Evolutionary conservation across 768 basidiomycete species (phyloP).

Genomic region (Termitomyces sp.): DNA sequence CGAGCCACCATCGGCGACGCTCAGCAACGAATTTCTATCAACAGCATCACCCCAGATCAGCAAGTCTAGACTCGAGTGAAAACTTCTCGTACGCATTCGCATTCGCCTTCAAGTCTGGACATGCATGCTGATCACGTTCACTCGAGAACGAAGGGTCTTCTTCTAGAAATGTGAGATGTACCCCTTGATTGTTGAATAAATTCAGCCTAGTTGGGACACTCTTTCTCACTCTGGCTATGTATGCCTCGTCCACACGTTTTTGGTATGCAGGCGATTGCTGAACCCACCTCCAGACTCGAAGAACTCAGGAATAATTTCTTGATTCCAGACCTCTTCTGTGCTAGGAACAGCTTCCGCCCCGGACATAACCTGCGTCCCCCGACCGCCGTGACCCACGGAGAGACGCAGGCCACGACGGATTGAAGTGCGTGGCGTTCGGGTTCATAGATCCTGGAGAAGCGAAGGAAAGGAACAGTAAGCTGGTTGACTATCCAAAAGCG

Average conservation of each 20-base stretch:
- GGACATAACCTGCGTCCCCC: slow-evolving; percentile 40
- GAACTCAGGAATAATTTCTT: slow-evolving; percentile 25
- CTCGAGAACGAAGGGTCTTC: background rate
- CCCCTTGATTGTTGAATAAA: slow-evolving; percentile 29
- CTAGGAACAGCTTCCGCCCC: slow-evolving; percentile 24
- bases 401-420: slow-evolving; percentile 41
- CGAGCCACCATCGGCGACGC: too few species aligned
- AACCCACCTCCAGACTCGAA: slow-evolving; percentile 34
- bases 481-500: background rate
- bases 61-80: background rate
- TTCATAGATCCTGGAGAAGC: slow-evolving; percentile 29
- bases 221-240: slow-evolving; percentile 29
- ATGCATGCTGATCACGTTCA: slow-evolving; percentile 19
- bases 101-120: slow-evolving; percentile 34
- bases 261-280: slow-evolving; percentile 36
- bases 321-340: slow-evolving; percentile 28
- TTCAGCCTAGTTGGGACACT: slow-evolving; percentile 20
- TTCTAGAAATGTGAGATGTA: slow-evolving; percentile 7
- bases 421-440: slow-evolving; percentile 33
- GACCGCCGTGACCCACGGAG: slow-evolving; percentile 43
- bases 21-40: slow-evolving; percentile 11
- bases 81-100: slow-evolving; percentile 30
- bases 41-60: background rate
- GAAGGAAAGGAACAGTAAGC: background rate
- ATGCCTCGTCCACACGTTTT: slow-evolving; percentile 26